A percentile compares a stretch with the other conserved stretches of the same genome.
Conservation (phyloP, 2,329 filamentous ascomycete genomes). For the Tolypocladium capitatum region DNA sequence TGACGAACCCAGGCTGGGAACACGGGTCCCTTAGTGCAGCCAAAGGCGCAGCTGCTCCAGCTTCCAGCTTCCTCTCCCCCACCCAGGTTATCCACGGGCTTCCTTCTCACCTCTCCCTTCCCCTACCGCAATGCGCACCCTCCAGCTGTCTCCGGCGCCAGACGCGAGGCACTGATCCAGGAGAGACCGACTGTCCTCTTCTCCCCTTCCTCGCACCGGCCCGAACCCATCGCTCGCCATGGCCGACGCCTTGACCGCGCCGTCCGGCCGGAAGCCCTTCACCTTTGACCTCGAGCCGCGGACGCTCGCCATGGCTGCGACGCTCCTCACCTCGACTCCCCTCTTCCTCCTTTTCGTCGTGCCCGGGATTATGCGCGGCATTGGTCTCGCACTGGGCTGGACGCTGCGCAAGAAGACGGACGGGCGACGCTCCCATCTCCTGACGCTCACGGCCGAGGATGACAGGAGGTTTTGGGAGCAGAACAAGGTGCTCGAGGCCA, state of each 20-base stretch:
- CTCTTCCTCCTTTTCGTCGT: conserved; percentile 11
- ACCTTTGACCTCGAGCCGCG: conserved; percentile 16
- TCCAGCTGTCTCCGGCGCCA: neutral
- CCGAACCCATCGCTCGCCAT: conserved; percentile 4
- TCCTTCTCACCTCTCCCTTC: neutral
- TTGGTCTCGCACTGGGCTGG: conserved; percentile 41
- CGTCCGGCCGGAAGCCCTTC: conserved; percentile 12
- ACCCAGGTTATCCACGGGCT: neutral
- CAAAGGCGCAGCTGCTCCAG: neutral
- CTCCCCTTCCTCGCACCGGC: too few species aligned
- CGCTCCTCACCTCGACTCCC: conserved; percentile 7
- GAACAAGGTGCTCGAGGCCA: conserved; percentile 33
- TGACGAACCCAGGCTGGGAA: neutral
- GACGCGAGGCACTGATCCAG: neutral
- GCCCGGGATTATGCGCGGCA: conserved; percentile 10
- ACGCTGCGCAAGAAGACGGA: conserved; percentile 50
- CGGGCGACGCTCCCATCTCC: conserved; percentile 44
- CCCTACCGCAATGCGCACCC: neutral
- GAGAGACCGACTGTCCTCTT: neutral
- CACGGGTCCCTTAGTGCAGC: neutral
- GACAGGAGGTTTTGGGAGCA: conserved; percentile 24
- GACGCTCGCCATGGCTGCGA: conserved; percentile 13
- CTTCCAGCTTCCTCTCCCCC: neutral
- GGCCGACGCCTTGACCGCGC: conserved; percentile 16
- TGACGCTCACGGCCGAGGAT: conserved; percentile 36